Percentiles rank a stretch among this genome's conserved stretches.
phyloP scores from a whole-genome alignment of 768 basidiomycete species.

The Termitomyces sp. region DNA sequence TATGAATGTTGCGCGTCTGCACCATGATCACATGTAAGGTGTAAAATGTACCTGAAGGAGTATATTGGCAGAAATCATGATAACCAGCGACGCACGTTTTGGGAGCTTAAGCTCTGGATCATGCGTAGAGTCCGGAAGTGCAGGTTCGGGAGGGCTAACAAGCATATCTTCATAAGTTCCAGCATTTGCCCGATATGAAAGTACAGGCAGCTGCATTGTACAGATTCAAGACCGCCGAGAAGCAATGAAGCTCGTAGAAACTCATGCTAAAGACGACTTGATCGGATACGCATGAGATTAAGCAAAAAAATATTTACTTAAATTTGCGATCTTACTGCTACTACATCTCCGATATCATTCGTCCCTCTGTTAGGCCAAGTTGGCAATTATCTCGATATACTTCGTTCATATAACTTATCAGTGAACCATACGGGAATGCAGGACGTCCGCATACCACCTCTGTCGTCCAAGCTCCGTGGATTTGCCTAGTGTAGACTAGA shows the following conservation, averaged over 20 bases:
- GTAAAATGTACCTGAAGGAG: conserved; percentile 16
- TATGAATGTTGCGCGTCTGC: neutral
- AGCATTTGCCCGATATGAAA: neutral
- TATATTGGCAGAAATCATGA: conserved; percentile 38
- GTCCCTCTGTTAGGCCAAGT: too few relatives aligned
- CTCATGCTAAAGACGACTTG: neutral
- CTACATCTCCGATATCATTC: too few relatives aligned
- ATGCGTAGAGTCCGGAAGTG: neutral
- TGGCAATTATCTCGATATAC: too few relatives aligned
- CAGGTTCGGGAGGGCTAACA: neutral
- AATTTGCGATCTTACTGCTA: too few relatives aligned
- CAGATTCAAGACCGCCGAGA: neutral
- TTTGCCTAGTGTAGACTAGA: too few relatives aligned
- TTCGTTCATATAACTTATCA: too few relatives aligned
- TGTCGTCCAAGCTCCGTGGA: too few relatives aligned
- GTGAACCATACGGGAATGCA: too few relatives aligned
- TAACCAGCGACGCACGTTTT: conserved; percentile 36
- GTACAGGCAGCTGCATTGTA: neutral
- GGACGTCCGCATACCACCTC: too few relatives aligned
- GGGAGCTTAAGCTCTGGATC: conserved; percentile 44
- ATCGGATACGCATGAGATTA: neutral
- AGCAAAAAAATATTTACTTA: too few relatives aligned
- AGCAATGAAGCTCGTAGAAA: neutral
- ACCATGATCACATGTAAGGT: neutral
- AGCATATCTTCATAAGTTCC: neutral